These are phyloP conservation scores for Candida gorgasii DNA, from an alignment of 805 yeast genomes.

Conservation along the genomic window DNA sequence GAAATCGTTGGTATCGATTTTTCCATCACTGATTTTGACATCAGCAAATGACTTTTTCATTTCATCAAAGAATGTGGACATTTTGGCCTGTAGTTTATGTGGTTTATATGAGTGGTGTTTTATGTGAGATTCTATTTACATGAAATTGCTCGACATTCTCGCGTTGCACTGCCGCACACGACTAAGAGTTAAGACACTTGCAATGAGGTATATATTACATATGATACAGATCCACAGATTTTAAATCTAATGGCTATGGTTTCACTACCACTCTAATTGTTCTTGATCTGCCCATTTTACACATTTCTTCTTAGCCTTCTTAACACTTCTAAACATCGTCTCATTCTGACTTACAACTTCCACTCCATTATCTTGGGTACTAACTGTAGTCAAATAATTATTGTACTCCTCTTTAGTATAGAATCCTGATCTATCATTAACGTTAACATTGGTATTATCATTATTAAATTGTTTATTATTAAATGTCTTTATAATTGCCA, in stretches of 20 bases:
- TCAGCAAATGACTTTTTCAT: conserved; percentile 74
- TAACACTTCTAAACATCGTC: neutral
- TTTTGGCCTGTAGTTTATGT: conserved; percentile 14
- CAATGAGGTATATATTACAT: conserved; percentile 2
- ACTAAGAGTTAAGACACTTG: neutral
- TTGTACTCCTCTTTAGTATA: conserved; percentile 31
- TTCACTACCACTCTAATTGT: conserved; percentile 38
- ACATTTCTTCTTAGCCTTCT: conserved; percentile 1
- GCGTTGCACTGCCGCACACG: conserved; percentile 3
- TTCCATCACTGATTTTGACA: conserved; percentile 61
- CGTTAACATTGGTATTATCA: neutral
- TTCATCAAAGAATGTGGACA: conserved; percentile 81
- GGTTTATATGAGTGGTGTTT: neutral
- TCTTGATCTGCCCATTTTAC: conserved; percentile 33
- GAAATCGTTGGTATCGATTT: conserved; percentile 73
- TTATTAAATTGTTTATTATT: conserved; percentile 17
- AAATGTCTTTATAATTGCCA: conserved; percentile 41
- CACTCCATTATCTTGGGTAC: conserved; percentile 21
- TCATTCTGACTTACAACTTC: conserved; percentile 20
- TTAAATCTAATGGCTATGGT: no score
- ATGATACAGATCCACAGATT: no score
- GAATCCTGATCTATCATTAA: conserved; percentile 24
- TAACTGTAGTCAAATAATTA: conserved; percentile 16
- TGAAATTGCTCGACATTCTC: conserved; percentile 5
- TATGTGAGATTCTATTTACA: neutral